Base-by-base conservation (phyloP, 2,329 filamentous ascomycete species). In the Hymenotorrendiella dingleyae region DNA sequence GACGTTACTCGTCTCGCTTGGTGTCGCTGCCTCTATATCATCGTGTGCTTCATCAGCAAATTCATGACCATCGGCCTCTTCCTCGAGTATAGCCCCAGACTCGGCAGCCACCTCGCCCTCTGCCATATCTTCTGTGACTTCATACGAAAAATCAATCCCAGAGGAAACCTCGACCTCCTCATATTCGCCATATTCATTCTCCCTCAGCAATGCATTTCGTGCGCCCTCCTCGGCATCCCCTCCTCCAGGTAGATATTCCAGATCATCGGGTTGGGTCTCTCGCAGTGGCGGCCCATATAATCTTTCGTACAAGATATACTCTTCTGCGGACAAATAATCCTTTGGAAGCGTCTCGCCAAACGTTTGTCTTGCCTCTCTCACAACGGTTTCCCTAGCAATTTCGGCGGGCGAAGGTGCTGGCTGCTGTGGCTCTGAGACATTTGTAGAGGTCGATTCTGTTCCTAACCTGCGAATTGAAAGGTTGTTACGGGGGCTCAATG, bases 261-360 rank as follows among this genome's bases (percentile, higher is more conserved):
- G 70, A 61, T 84, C 77, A 44, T 82, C 79, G 1, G 75, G 71
- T 6, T 58, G 63, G 2, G 78, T 82, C 40, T 76, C 72, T 30
- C 80, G 72, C 48, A 86, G 61, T 2, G 89, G 87, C 24, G 81
- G 71, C 1, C 90, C 91, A 61, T 93, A 96, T 12, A 94, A 67
- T 50, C 88, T 74, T 58, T 84, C 80, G 63, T 94, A 95, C 1
- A 94, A 67, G 36, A 67, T 69, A 56, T 84, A 81, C 62, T 95
- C 89, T 40, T 84, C 76, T 1, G 73, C 70, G 24, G 71, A 80
- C 39, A 96, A 64, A 54, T 86, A 78, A 24, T 74, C 80, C 23
- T 79, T 76, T 0, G 90, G 90, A 19, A 96, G 64, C 0, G 74
- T 81, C 56, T 93, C 82, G 48, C 88, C 83, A 62, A 88, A 94